A percentile compares a stretch with the other conserved stretches of the same genome.
These are phyloP conservation scores for Mycena epipterygia DNA, from an alignment of 768 basidiomycete genomes.

Conservation along the genomic window DNA sequence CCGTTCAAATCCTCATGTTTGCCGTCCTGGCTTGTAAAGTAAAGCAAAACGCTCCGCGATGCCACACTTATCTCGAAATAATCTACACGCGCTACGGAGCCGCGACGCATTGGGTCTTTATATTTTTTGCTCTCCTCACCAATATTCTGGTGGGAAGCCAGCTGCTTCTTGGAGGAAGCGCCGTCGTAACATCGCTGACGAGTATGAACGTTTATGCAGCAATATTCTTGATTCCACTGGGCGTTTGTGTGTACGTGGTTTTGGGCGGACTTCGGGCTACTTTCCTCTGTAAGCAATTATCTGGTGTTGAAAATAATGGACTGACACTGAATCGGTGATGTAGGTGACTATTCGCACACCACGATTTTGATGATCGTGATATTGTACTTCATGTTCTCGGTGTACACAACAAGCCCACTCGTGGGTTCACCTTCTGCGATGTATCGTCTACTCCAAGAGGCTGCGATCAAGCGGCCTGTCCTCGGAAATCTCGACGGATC, in stretches of 20 bases:
- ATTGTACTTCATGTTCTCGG: conserved; percentile 46
- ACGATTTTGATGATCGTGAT: conserved; percentile 36
- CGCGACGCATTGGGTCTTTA: conserved; percentile 61
- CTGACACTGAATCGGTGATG: conserved; percentile 38
- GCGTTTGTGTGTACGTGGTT: conserved; percentile 58
- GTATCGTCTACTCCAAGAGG: conserved; percentile 63
- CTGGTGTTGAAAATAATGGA: conserved; percentile 53
- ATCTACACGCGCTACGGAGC: conserved; percentile 64
- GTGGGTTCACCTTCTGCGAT: conserved; percentile 50
- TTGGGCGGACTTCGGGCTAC: conserved; percentile 59
- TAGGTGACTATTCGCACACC: conserved; percentile 35
- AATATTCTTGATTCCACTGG: conserved; percentile 60
- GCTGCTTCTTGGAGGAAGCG: conserved; percentile 62
- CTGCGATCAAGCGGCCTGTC: conserved; percentile 61
- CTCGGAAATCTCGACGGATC: conserved; percentile 63
- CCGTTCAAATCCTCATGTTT: conserved; percentile 67
- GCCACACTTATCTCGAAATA: conserved; percentile 72
- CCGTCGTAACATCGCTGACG: conserved; percentile 60
- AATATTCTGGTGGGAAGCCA: conserved; percentile 66
- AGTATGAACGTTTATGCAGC: conserved; percentile 61
- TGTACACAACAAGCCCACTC: conserved; percentile 43
- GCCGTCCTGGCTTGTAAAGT: conserved; percentile 68
- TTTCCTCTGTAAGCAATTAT: conserved; percentile 61
- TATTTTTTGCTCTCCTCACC: conserved; percentile 66
- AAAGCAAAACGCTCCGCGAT: conserved; percentile 71